phyloP scores from a whole-genome alignment of 148 eudicot genomes.

The Rhododendron molle region DNA sequence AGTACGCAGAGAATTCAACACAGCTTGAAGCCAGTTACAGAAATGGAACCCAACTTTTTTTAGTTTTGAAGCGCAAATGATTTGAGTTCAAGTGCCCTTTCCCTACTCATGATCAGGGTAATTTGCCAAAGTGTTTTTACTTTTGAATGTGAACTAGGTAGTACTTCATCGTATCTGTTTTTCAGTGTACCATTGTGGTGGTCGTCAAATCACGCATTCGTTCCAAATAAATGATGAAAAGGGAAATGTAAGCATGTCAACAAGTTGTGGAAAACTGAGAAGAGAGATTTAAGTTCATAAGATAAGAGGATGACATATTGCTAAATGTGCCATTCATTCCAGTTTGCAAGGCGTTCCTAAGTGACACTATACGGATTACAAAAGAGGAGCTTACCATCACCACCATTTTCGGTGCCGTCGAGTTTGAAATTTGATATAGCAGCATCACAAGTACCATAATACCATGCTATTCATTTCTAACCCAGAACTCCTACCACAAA shows the following conservation, averaged over 20 bases:
- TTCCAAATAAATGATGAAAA: not conserved
- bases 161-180: not conserved
- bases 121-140: not conserved
- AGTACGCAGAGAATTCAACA: not conserved
- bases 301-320: too few relatives aligned
- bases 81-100: not conserved
- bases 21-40: not conserved
- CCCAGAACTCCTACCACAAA: too few relatives aligned
- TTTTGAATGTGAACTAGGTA: not conserved
- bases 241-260: not conserved
- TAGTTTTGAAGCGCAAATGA: conserved; percentile 10
- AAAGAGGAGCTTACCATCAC: too few relatives aligned
- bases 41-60: not conserved
- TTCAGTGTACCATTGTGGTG: not conserved
- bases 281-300: not conserved
- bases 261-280: not conserved
- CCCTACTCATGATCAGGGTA: not conserved
- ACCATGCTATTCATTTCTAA: too few relatives aligned
- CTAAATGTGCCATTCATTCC: not conserved
- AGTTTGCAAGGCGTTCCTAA: not conserved
- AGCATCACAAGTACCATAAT: too few relatives aligned
- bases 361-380: too few relatives aligned
- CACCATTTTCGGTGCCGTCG: too few relatives aligned
- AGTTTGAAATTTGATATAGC: too few relatives aligned
- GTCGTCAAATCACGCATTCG: too few relatives aligned